These are phyloP conservation scores for Cinnamomum micranthum DNA, from an alignment of 164 flowering plant genomes.

Conservation along the genomic window DNA sequence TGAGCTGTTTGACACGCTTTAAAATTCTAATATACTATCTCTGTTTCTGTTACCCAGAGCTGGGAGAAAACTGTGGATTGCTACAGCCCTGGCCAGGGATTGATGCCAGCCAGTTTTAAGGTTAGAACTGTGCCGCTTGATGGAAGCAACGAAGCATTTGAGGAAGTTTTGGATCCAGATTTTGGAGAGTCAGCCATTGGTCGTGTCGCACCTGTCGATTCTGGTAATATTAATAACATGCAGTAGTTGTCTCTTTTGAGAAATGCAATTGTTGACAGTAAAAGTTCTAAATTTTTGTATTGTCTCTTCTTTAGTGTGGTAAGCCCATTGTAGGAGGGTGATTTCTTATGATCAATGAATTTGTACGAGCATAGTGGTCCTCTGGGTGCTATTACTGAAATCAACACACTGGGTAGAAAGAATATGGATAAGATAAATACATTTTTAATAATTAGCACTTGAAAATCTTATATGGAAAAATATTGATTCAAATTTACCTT, in stretches of 20 bases:
- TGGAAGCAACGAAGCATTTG: conserved; percentile 49
- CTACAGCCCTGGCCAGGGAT: conserved; percentile 90
- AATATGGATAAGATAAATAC: neutral
- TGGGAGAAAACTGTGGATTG: conserved; percentile 99
- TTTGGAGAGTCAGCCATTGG: conserved; percentile 98
- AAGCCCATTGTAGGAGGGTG: too few relatives aligned
- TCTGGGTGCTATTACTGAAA: too few relatives aligned
- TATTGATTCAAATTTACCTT: neutral
- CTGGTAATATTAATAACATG: conserved; percentile 44
- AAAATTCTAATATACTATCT: neutral
- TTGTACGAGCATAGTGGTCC: too few relatives aligned
- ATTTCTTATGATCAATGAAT: too few relatives aligned
- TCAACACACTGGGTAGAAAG: too few relatives aligned
- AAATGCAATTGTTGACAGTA: too few relatives aligned
- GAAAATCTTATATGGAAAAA: neutral
- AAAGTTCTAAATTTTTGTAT: too few relatives aligned
- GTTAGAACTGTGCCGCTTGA: conserved; percentile 76
- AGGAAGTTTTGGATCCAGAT: conserved; percentile 91
- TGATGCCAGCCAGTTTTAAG: conserved; percentile 98
- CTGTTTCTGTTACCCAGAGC: conserved; percentile 40
- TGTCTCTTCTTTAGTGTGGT: too few relatives aligned
- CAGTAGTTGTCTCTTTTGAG: too few relatives aligned
- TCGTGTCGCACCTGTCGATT: conserved; percentile 97
- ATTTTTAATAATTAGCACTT: neutral
- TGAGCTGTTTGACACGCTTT: neutral